Evolutionary conservation across 306 rosid genomes (phyloP).

Genomic region (Castanea mollissima): DNA sequence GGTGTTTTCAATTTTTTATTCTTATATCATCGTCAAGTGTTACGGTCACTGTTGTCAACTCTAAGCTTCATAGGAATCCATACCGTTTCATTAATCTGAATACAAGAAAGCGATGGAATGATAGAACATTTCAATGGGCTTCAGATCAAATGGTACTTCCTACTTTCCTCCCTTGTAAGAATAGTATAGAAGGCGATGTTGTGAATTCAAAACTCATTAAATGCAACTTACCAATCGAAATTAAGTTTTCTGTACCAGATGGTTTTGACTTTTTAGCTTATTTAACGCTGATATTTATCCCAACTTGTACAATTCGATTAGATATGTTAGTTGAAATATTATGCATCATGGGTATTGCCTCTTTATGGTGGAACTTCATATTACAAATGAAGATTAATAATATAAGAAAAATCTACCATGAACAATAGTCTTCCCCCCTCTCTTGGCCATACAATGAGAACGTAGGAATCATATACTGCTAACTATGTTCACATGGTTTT

Average conservation of each 20-base stretch:
- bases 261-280: background rate
- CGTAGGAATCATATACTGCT: no score
- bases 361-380: background rate
- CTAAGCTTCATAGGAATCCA: background rate
- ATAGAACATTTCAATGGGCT: background rate
- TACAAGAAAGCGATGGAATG: background rate
- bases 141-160: no score
- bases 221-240: no score
- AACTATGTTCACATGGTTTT: background rate
- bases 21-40: background rate
- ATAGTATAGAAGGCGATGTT: no score
- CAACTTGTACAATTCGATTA: background rate
- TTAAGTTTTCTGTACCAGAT: background rate
- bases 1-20: background rate
- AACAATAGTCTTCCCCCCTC: background rate
- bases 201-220: no score
- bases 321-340: background rate
- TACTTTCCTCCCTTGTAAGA: no score
- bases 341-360: background rate
- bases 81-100: background rate
- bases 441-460: no score
- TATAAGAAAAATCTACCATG: background rate
- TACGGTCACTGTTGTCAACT: background rate
- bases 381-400: background rate
- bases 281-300: background rate